Base-by-base conservation (phyloP, 2,329 filamentous ascomycete species). In the Alternaria brassicicola region DNA sequence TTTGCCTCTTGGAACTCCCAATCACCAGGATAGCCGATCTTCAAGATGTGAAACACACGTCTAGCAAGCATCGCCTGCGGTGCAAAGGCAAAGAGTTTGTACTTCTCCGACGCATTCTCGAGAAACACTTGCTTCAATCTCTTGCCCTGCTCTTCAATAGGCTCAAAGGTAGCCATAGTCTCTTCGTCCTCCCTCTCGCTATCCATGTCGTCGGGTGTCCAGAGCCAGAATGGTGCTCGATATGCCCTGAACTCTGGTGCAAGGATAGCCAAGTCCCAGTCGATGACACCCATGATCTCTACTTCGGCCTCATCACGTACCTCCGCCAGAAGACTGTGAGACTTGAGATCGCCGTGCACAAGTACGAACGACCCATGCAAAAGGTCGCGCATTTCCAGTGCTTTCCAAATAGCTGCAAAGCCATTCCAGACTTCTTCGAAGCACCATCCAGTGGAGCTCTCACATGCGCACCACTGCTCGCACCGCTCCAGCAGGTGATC, bases 241-340 rank as follows among this genome's bases (percentile, higher is more conserved):
- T 74, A 76, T 1, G 66, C 64, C 55, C 77, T 62, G 52, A 78
- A 76, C 8, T 60, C 57, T 0, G 76, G 75, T 0, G 63, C 75
- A 28, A 79, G 63, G 0, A 67, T 30, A 4, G 76, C 74, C 19
- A 55, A 59, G 33, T 78, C 76, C 74, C 75, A 78, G 55, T 78
- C 74, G 1, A 78, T 61, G 17, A 78, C 66, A 10, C 42, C 71
- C 2, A 69, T 68, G 10, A 74, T 54, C 6, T 52, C 13, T 6
- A 61, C 41, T 12, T 48, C n/a, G 21, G 41, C 43, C 12, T 52
- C 13, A 17, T 51, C 52, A 6, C 41, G 26, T 12, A 62, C 39
- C n/a, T 68, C 53, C 5, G 70, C 64, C 0, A 78, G 59, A 9
- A 78, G 61, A 54, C 78, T 77, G 15, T 67, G 67, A 2, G 59